Base-by-base conservation (phyloP, 208 protist genomes). In the Trypanosoma avium region DNA sequence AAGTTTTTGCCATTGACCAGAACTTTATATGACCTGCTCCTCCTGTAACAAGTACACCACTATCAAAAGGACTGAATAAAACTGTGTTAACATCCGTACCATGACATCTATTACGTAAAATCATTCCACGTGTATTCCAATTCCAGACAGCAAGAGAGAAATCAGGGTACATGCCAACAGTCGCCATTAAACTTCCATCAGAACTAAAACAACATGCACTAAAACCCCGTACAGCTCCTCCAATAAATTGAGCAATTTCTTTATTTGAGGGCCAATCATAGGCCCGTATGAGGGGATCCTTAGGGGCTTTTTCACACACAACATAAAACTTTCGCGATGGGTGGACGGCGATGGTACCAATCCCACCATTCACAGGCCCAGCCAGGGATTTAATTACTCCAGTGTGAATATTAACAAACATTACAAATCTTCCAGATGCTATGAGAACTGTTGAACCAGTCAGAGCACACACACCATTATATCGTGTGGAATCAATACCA, bases 1-100 rank as follows among this genome's bases (percentile, higher is more conserved):
- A 99, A 19, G 98, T 99, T 26, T 90, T 70, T 0, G 98, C 97
- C 96, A 99, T 99, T 38, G 93, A 87, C 98, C 98, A 99, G 70
- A 99, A 99, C 53, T 98, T 98, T 54, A 99, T 97, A 74, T 99
- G 97, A 0, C 97, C 97, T 0, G 78, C 79, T 4, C 98, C 98
- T 13, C 89, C 92, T 1, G 96, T 98, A 42, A 93, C 89, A 13
- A 99, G 88, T 2, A 82, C 70, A 1, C 95, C 92, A 62, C 95
- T 92, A 70, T 97, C 85, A 58, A 90, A 92, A 13, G 81, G 80
- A 38, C 94, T 98, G 63, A 99, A 99, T 10, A 74, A 57, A 7
- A 98, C 86, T 47, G 77, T 96, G 58, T 77, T 90, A 8, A 99
- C 91, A 45, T 99, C 97, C 3, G 97, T 80, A 56, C 88, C 91